Evolutionary conservation across 1,139 yeast species (phyloP), one percentile per base, ranked within the genome.

Genomic region (Pichia sp.): DNA sequence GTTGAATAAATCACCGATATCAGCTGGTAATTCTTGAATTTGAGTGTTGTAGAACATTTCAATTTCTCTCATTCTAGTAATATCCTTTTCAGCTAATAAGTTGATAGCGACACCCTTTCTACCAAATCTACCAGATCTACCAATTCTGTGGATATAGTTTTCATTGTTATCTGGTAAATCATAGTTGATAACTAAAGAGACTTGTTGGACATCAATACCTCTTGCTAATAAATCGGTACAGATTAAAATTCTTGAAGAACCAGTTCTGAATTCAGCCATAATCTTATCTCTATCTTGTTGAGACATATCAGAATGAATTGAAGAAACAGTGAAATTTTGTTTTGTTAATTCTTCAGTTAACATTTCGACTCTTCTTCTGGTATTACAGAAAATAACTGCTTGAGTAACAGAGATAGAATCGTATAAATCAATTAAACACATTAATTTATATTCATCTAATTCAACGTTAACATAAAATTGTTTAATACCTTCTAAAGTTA

Each of bases 71-170:
- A 93, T 80, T 75, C 84, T 84, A 63, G 81, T 82, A 64, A 88
- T 87, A 66, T 91, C 97, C 57, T 82, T 80, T 61, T 76, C 78
- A 56, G 97, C 88, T 66, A 89, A 94, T 60, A 91, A 84, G 81
- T 91, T 91, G 78, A 91, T 88, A 62, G 98, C 97, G 65, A 89
- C 96, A 82, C 98, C 98, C 81, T 91, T 91, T 74, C 98, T 82
- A 76, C 98, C 98, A 76, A 91, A 91, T 76, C 98, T 91, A 76
- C 98, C 98, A 76, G 96, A 95, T 78, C 98, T 86, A 80, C 98
- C 98, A 63, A 91, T 91, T 81, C 98, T 84, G 78, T 91, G 98
- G 65, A 91, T 87, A 70, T 91, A 91, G 83, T 91, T 89, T 74
- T 91, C 97, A 70, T 88, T 85, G 81, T 89, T 87, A 63, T 88